These are phyloP conservation scores for Sporothrix phasma DNA, from an alignment of 2,329 filamentous ascomycete genomes.

Conservation along the genomic window DNA sequence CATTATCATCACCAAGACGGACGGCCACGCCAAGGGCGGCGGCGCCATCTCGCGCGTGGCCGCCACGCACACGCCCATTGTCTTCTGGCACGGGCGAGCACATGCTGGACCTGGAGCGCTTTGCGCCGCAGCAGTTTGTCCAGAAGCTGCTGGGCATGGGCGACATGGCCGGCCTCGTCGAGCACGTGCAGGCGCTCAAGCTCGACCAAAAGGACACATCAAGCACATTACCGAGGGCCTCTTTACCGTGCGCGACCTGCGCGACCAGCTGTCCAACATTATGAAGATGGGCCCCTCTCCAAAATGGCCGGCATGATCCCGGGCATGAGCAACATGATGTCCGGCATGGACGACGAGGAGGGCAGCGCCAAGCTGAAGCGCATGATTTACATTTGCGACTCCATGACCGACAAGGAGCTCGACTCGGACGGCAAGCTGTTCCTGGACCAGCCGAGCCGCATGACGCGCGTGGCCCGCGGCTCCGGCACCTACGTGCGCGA, in stretches of 20 bases:
- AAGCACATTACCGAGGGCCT: slow-evolving; percentile 97
- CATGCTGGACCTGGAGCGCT: slow-evolving; percentile 87
- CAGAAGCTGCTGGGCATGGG: slow-evolving; percentile 94
- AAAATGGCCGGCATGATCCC: slow-evolving; percentile 99
- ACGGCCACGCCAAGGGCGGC: slow-evolving; percentile 89
- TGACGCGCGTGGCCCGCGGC: slow-evolving; percentile 83
- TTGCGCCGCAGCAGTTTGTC: slow-evolving; percentile 86
- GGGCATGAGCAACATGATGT: slow-evolving; percentile 85
- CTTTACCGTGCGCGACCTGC: slow-evolving; percentile 87
- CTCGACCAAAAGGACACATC: slow-evolving; percentile 96
- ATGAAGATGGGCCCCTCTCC: slow-evolving; percentile 98
- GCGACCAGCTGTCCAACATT: slow-evolving; percentile 92
- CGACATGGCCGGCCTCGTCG: slow-evolving; percentile 87
- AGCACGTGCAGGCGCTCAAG: slow-evolving; percentile 92
- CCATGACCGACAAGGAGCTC: slow-evolving; percentile 92
- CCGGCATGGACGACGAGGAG: slow-evolving; percentile 94
- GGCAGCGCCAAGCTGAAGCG: slow-evolving; percentile 87
- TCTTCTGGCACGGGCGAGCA: slow-evolving; percentile 98
- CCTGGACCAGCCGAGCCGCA: slow-evolving; percentile 80
- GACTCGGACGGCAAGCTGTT: slow-evolving; percentile 94
- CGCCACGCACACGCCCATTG: slow-evolving; percentile 90
- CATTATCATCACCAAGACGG: slow-evolving; percentile 98
- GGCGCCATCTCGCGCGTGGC: slow-evolving; percentile 96
- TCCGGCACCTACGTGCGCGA: slow-evolving; percentile 85
- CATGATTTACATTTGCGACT: slow-evolving; percentile 99